Evolutionary conservation across 345 rosid genomes (phyloP).

Genomic region (Citrus reticulata): DNA sequence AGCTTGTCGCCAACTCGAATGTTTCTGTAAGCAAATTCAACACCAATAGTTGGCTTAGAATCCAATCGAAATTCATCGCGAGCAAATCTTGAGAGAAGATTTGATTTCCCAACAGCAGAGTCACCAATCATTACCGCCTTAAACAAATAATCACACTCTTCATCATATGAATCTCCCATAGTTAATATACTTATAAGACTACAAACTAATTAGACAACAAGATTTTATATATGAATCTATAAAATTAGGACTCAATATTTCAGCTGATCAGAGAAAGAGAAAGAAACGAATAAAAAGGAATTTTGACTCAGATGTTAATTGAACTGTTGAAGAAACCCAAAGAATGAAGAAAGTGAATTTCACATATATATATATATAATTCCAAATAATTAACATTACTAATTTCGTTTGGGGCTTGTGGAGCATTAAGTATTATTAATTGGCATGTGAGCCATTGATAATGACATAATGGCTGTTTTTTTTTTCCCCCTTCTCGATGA

Average conservation of each 20-base stretch:
- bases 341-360: background rate
- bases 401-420: background rate
- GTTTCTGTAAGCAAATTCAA: constrained; percentile 79
- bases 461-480: constrained; percentile 14
- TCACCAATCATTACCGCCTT: constrained; percentile 83
- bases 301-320: background rate
- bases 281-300: background rate
- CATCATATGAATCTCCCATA: constrained; percentile 61
- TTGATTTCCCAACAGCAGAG: constrained; percentile 86
- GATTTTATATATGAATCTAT: no score
- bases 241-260: no score
- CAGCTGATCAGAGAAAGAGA: background rate
- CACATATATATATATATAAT: background rate
- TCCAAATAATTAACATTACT: background rate
- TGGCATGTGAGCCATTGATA: constrained; percentile 27
- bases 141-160: constrained; percentile 84
- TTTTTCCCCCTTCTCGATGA: background rate
- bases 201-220: no score
- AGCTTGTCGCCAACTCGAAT: constrained; percentile 59
- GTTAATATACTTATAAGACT: background rate
- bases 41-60: constrained; percentile 91
- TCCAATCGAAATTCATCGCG: constrained; percentile 71
- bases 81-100: constrained; percentile 73
- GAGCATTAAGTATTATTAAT: constrained; percentile 14
- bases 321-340: background rate